A percentile compares a stretch with the other conserved stretches of the same genome.
These are phyloP conservation scores for Alternaria sp. DNA, from an alignment of 2,329 filamentous ascomycete genomes.

Conservation along the genomic window DNA sequence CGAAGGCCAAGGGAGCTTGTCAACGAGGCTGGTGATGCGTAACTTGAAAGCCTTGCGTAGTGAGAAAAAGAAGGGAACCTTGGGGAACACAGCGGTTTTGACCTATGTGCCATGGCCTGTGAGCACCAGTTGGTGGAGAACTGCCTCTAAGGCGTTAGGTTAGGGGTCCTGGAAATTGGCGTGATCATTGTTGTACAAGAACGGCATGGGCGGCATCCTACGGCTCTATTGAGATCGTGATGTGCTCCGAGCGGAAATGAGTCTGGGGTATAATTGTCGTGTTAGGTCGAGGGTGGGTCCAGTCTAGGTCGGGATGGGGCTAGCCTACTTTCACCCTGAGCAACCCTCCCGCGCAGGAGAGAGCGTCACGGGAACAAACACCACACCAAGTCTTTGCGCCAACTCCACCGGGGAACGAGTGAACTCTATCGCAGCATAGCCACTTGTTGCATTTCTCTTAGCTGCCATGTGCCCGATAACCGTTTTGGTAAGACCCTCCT, in stretches of 20 bases:
- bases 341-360: constrained; percentile 2
- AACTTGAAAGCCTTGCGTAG: constrained; percentile 42
- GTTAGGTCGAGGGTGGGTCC: constrained; percentile 4
- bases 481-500: background rate
- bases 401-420: background rate
- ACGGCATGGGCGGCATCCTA: constrained; percentile 32
- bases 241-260: constrained; percentile 39
- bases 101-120: constrained; percentile 29
- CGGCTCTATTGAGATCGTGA: constrained; percentile 29
- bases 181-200: constrained; percentile 29
- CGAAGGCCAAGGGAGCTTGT: constrained; percentile 41
- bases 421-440: background rate
- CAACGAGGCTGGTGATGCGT: constrained; percentile 42
- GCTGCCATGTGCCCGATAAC: background rate
- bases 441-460: background rate
- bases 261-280: constrained; percentile 32
- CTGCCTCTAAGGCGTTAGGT: constrained; percentile 31
- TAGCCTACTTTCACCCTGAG: constrained; percentile 11
- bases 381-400: constrained; percentile 5
- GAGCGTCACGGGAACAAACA: constrained; percentile 16
- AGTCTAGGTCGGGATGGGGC: constrained; percentile 1
- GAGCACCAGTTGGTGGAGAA: constrained; percentile 9
- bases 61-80: constrained; percentile 24
- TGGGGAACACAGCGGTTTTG: constrained; percentile 40
- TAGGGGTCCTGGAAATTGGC: constrained; percentile 43